phyloP scores from a whole-genome alignment of 768 basidiomycete species.

The Rhodotorula diobovata region DNA sequence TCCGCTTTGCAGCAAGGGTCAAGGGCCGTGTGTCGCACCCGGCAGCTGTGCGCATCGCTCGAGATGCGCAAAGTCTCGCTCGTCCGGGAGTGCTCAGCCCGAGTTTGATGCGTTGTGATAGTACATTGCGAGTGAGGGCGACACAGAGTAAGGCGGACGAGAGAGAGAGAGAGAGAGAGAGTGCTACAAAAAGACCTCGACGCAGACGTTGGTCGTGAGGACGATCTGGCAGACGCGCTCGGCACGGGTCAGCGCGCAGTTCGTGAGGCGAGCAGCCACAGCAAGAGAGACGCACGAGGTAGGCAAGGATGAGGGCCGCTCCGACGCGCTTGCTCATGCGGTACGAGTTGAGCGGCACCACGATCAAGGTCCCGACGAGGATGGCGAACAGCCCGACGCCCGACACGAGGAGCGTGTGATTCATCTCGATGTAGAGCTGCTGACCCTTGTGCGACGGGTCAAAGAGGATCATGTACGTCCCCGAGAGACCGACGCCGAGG shows the following conservation, averaged over 20 bases:
- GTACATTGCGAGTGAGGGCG: neutral
- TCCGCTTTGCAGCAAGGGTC: too few species aligned
- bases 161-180: neutral
- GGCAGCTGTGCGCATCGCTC: too few species aligned
- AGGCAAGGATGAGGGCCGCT: constrained; percentile 25
- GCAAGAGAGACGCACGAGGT: constrained; percentile 1
- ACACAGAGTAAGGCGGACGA: too few species aligned
- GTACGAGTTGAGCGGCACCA: constrained; percentile 81
- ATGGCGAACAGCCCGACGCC: constrained; percentile 72
- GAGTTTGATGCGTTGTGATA: neutral
- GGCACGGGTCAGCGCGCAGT: neutral
- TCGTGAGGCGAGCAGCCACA: neutral
- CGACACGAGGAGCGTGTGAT: constrained; percentile 77
- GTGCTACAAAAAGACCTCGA: constrained; percentile 1
- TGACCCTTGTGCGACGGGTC: constrained; percentile 51
- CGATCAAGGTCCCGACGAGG: constrained; percentile 67
- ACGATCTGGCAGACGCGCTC: constrained; percentile 3
- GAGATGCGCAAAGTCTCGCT: too few species aligned
- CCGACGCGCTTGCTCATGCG: constrained; percentile 53
- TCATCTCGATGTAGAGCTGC: constrained; percentile 65
- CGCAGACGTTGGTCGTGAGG: constrained; percentile 8
- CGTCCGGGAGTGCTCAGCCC: neutral
- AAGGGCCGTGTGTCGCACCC: too few species aligned
- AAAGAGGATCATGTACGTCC: constrained; percentile 70
- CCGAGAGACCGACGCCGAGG: constrained; percentile 80